Conservation (phyloP, 1,139 yeast genomes). For the Suhomyces choctaworum region DNA sequence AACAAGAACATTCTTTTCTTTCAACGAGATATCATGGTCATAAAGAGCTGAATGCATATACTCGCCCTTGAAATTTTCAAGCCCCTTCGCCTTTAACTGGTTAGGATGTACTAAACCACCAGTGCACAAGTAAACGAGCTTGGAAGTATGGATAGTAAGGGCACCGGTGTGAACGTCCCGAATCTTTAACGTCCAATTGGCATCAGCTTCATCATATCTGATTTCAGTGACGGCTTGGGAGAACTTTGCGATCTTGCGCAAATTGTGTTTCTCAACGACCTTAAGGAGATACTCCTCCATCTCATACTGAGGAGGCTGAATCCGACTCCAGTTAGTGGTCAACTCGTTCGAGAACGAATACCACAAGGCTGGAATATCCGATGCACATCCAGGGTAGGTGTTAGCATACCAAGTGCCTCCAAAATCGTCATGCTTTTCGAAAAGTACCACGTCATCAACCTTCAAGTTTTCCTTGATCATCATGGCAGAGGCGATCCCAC, state of each 20-base stretch:
- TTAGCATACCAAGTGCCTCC: constrained; percentile 62
- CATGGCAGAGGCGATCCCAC: constrained; percentile 41
- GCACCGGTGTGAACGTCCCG: constrained; percentile 38
- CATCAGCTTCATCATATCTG: constrained; percentile 32
- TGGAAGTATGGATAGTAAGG: constrained; percentile 25
- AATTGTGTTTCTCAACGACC: constrained; percentile 37
- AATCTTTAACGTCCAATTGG: constrained; percentile 40
- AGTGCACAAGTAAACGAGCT: constrained; percentile 33
- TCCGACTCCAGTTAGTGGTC: constrained; percentile 44
- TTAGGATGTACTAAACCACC: constrained; percentile 44
- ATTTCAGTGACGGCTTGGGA: constrained; percentile 30
- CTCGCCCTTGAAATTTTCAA: constrained; percentile 44
- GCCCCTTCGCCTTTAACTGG: constrained; percentile 33
- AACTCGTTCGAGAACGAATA: constrained; percentile 44
- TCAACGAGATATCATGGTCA: constrained; percentile 42
- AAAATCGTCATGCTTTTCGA: constrained; percentile 45
- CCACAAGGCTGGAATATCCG: constrained; percentile 53
- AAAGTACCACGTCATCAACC: constrained; percentile 37
- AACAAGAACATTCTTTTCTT: constrained; percentile 25
- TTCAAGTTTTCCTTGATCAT: constrained; percentile 32
- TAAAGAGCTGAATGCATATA: constrained; percentile 52
- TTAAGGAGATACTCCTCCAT: constrained; percentile 46
- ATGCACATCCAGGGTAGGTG: constrained; percentile 56
- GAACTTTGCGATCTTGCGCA: constrained; percentile 33
- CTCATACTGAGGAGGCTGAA: constrained; percentile 51